Evolutionary conservation across 768 basidiomycete genomes (phyloP).

Genomic region (Lepiota subincarnata): DNA sequence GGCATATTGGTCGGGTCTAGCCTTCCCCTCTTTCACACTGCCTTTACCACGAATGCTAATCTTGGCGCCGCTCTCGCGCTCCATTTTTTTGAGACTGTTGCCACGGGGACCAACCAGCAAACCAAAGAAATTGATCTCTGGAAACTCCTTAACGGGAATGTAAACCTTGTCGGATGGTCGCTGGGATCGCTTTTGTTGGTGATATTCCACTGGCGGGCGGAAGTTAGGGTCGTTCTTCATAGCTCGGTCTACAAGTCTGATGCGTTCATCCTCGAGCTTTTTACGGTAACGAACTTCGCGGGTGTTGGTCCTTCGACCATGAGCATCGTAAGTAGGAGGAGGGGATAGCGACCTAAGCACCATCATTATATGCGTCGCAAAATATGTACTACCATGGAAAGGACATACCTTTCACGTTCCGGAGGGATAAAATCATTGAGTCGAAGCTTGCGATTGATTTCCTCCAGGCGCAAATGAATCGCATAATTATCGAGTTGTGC

Average conservation of each 20-base stretch:
- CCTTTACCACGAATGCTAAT: slow-evolving; percentile 98
- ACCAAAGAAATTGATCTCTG: slow-evolving; percentile 99
- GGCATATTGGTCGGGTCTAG: slow-evolving; percentile 88
- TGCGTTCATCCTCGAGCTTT: slow-evolving; percentile 89
- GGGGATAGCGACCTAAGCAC: slow-evolving; percentile 82
- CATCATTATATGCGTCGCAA: slow-evolving; percentile 25
- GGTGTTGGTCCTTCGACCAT: slow-evolving; percentile 97
- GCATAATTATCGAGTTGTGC: slow-evolving; percentile 98
- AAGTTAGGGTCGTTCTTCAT: slow-evolving; percentile 99
- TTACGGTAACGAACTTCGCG: slow-evolving; percentile 98
- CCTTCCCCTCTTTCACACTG: slow-evolving; percentile 98
- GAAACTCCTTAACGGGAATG: slow-evolving; percentile 99
- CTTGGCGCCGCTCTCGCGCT: slow-evolving; percentile 95
- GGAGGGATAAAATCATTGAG: slow-evolving; percentile 95
- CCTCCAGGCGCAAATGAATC: slow-evolving; percentile 91
- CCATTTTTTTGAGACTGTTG: slow-evolving; percentile 99
- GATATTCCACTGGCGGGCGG: slow-evolving; percentile 95
- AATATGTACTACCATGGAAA: neutral
- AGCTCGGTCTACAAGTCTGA: slow-evolving; percentile 89
- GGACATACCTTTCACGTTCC: slow-evolving; percentile 80
- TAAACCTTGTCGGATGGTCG: slow-evolving; percentile 98
- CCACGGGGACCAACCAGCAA: slow-evolving; percentile 97
- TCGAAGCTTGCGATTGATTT: slow-evolving; percentile 93
- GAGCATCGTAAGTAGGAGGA: slow-evolving; percentile 94
- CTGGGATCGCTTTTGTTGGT: slow-evolving; percentile 89